phyloP scores from a whole-genome alignment of 345 rosid species.

The Gossypium thurberi region DNA sequence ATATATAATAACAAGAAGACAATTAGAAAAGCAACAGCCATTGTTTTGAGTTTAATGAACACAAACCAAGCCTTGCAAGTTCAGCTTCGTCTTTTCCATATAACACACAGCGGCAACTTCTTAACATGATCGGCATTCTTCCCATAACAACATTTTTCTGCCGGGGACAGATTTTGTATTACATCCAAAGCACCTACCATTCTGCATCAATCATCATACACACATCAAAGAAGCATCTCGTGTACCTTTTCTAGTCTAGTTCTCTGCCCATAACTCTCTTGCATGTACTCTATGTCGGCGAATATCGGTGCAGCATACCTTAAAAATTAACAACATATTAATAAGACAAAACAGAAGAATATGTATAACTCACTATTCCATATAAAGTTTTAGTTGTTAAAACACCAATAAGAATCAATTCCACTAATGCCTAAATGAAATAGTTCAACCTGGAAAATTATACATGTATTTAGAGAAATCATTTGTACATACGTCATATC shows the following conservation, averaged over 20 bases:
- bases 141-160: slow-evolving; percentile 66
- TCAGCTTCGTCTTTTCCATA: slow-evolving; percentile 85
- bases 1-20: not conserved
- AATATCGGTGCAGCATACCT: slow-evolving; percentile 81
- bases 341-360: not conserved
- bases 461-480: slow-evolving; percentile 11
- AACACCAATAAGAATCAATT: not conserved
- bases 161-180: slow-evolving; percentile 16
- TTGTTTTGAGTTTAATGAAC: slow-evolving; percentile 13
- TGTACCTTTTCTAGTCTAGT: slow-evolving; percentile 43
- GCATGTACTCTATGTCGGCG: slow-evolving; percentile 63
- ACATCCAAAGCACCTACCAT: not conserved
- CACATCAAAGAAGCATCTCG: not conserved
- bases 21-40: not conserved
- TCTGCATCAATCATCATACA: not conserved
- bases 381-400: not conserved
- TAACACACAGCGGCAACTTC: slow-evolving; percentile 69
- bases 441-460: not conserved
- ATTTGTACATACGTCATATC: slow-evolving; percentile 56
- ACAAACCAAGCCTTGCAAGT: slow-evolving; percentile 81
- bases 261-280: slow-evolving; percentile 43
- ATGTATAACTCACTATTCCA: not conserved
- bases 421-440: not conserved
- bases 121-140: slow-evolving; percentile 88
- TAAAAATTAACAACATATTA: slow-evolving; percentile 21